phyloP scores from a whole-genome alignment of 176 grass and related monocot species.

The Carex myosuroides region DNA sequence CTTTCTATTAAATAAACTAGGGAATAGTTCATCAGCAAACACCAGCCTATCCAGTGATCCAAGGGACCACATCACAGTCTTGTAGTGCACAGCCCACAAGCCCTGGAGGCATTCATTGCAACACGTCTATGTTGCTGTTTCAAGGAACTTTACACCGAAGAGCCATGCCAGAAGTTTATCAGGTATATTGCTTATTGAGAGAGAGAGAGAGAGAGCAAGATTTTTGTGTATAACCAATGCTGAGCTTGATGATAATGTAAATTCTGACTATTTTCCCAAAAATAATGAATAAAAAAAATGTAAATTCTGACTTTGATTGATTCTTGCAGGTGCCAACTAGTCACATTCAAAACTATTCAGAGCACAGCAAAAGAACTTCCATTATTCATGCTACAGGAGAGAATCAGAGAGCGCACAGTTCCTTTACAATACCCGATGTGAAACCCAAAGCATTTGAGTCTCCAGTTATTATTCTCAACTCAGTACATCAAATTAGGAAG shows the following conservation, averaged over 20 bases:
- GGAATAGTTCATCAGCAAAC: slow-evolving; percentile 3
- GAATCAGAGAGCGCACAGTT: background rate
- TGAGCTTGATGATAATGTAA: too few relatives aligned
- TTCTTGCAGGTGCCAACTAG: background rate
- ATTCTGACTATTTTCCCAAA: too few relatives aligned
- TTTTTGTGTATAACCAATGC: background rate
- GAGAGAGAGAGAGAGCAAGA: background rate
- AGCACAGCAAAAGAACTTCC: background rate
- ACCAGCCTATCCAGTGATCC: background rate
- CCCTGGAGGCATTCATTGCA: background rate
- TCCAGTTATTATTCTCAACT: background rate
- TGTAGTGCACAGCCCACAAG: background rate
- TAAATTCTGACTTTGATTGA: too few relatives aligned
- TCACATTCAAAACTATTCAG: background rate
- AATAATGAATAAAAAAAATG: too few relatives aligned
- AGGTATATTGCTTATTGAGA: background rate
- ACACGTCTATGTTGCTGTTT: background rate
- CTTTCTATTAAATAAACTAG: background rate
- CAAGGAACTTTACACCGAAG: background rate
- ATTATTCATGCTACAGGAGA: background rate
- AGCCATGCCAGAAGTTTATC: background rate
- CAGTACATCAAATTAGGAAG: background rate
- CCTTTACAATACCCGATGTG: background rate
- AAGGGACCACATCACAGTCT: background rate
- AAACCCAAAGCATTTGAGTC: background rate